Conservation (phyloP, 495 filamentous ascomycete genomes). For the Aspergillus nanangensis region DNA sequence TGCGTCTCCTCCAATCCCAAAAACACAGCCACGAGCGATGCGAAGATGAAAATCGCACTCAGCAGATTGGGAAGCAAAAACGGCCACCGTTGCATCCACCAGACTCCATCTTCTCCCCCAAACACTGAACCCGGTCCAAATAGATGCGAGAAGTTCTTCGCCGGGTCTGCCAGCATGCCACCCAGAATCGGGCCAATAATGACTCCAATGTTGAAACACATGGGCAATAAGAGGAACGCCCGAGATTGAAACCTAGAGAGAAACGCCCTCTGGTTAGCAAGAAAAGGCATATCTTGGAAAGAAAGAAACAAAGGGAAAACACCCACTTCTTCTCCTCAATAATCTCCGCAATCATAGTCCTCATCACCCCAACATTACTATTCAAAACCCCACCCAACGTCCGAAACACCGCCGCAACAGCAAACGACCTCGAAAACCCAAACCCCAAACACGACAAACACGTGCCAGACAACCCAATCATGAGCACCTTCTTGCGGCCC, state of each 20-base stretch:
- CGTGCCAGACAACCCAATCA: slow-evolving; percentile 72
- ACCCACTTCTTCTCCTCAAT: slow-evolving; percentile 60
- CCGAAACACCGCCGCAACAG: slow-evolving; percentile 63
- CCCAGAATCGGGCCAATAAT: slow-evolving; percentile 63
- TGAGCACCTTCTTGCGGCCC: slow-evolving; percentile 71
- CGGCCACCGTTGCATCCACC: slow-evolving; percentile 58
- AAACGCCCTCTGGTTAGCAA: no score
- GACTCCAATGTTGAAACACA: slow-evolving; percentile 74
- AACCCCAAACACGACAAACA: slow-evolving; percentile 71
- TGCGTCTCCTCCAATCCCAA: slow-evolving; percentile 60
- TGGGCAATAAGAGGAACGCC: slow-evolving; percentile 75
- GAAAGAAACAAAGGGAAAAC: no score
- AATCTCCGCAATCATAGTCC: slow-evolving; percentile 79
- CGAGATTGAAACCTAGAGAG: slow-evolving; percentile 57
- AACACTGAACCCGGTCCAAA: slow-evolving; percentile 58
- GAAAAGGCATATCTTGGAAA: no score
- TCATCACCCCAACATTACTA: slow-evolving; percentile 77
- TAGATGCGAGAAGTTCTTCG: slow-evolving; percentile 54
- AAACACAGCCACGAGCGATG: slow-evolving; percentile 43
- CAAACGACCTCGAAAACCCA: slow-evolving; percentile 69
- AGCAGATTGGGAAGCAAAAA: slow-evolving; percentile 62
- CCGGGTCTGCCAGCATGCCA: slow-evolving; percentile 69
- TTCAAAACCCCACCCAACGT: slow-evolving; percentile 73
- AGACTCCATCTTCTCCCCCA: slow-evolving; percentile 47
- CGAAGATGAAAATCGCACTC: slow-evolving; percentile 50